phyloP scores from a whole-genome alignment of 257 asterid species.

The Gynochthodes officinalis region DNA sequence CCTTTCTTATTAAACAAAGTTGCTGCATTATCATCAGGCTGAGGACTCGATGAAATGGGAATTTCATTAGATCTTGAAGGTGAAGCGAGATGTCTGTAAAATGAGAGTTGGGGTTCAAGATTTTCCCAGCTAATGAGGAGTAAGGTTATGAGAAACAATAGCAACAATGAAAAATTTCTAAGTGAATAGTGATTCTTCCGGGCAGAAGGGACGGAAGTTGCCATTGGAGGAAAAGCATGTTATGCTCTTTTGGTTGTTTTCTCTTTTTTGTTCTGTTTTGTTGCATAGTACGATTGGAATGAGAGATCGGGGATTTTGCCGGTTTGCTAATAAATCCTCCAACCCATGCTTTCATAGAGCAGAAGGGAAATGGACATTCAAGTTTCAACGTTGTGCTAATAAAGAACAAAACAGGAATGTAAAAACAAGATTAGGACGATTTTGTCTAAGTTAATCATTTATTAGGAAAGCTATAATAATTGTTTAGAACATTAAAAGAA shows the following conservation, averaged over 20 bases:
- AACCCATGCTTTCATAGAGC: not conserved
- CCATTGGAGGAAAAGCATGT: slow-evolving; percentile 45
- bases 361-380: not conserved
- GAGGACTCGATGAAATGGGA: slow-evolving; percentile 28
- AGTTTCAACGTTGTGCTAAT: not conserved
- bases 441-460: not conserved
- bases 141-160: slow-evolving; percentile 41
- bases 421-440: not conserved
- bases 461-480: not conserved
- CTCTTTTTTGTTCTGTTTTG: not conserved
- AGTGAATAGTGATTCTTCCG: slow-evolving; percentile 33
- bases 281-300: not conserved
- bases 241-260: not conserved
- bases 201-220: slow-evolving; percentile 27
- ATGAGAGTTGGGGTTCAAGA: slow-evolving; percentile 40
- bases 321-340: not conserved
- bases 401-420: not conserved
- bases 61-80: slow-evolving; percentile 35
- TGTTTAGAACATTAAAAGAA: not conserved
- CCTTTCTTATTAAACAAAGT: not conserved
- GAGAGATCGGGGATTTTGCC: slow-evolving; percentile 1
- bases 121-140: slow-evolving; percentile 42
- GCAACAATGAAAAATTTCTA: slow-evolving; percentile 25
- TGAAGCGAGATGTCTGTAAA: slow-evolving; percentile 31
- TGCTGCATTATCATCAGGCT: slow-evolving; percentile 17